Conservation (phyloP, 148 eudicot genomes). For the Cornus florida region DNA sequence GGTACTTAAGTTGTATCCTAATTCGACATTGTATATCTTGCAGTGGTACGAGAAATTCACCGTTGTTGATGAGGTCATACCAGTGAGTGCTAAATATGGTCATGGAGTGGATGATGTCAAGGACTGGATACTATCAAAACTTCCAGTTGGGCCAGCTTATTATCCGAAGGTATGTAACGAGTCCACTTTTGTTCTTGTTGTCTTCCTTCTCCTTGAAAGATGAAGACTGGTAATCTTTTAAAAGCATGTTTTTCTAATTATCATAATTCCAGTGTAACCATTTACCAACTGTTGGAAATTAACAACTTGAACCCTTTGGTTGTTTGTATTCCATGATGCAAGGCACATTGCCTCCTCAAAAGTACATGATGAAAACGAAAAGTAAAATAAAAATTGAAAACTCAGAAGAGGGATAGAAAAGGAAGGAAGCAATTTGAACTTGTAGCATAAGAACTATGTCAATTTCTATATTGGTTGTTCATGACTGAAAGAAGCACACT, state of each 20-base stretch:
- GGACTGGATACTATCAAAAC: conserved; percentile 94
- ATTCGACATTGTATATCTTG: conserved; percentile 26
- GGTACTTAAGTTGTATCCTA: conserved; percentile 6
- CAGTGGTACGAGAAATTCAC: conserved; percentile 97
- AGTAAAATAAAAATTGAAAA: background rate
- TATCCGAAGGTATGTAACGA: too few species aligned
- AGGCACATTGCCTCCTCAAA: too few species aligned
- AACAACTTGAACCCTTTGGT: background rate
- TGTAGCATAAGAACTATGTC: too few species aligned
- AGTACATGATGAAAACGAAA: background rate
- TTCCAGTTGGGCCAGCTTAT: too few species aligned
- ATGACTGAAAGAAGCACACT: too few species aligned
- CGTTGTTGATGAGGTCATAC: conserved; percentile 93
- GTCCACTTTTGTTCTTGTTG: too few species aligned
- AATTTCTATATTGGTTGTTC: too few species aligned
- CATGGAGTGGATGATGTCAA: conserved; percentile 95
- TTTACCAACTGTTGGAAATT: background rate
- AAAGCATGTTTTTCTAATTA: too few species aligned
- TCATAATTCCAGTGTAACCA: background rate
- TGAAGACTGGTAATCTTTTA: too few species aligned
- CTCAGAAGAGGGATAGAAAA: too few species aligned
- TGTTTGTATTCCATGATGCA: background rate
- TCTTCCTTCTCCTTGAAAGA: too few species aligned
- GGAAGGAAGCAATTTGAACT: too few species aligned
- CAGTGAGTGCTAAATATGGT: conserved; percentile 97